A percentile compares a stretch with the other conserved stretches of the same genome.
phyloP scores from a whole-genome alignment of 2,329 filamentous ascomycete species.

The Epichloe typhina region DNA sequence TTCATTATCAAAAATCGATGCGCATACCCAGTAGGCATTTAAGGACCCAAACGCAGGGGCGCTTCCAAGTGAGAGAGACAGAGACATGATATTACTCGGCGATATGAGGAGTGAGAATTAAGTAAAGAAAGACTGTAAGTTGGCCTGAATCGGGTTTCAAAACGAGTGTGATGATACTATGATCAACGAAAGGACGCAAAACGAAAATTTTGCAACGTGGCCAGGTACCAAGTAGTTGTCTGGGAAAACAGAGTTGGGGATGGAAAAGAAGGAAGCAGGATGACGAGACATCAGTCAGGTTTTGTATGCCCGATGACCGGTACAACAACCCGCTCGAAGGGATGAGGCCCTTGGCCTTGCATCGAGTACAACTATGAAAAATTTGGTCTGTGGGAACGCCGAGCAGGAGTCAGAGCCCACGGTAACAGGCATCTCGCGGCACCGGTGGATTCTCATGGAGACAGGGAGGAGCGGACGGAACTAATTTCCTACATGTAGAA shows the following conservation, averaged over 20 bases:
- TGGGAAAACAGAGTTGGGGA: background rate
- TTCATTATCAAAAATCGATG: background rate
- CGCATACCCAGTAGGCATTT: conserved; percentile 1
- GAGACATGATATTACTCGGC: conserved; percentile 10
- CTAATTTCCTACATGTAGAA: background rate
- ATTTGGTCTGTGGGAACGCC: too few relatives aligned
- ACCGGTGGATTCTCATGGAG: background rate
- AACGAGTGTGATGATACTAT: conserved; percentile 19
- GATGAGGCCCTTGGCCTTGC: too few relatives aligned
- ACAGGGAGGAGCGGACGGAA: background rate
- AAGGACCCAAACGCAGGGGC: conserved; percentile 3
- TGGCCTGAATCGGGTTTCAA: conserved; percentile 17
- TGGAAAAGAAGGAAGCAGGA: background rate
- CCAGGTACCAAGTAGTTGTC: conserved; percentile 18
- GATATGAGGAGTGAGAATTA: background rate
- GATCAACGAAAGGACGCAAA: conserved; percentile 29
- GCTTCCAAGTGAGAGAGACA: conserved; percentile 7
- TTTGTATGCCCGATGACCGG: background rate
- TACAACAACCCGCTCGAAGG: too few relatives aligned
- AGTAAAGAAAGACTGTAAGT: conserved; percentile 14
- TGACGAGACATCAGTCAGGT: conserved; percentile 4
- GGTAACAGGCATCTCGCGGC: background rate
- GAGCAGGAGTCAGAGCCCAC: background rate
- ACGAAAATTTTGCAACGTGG: conserved; percentile 21
- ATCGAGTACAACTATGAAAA: too few relatives aligned